These are phyloP conservation scores for Apiotrichum brassicae DNA, from an alignment of 1,284 basidiomycete genomes.

Conservation along the genomic window DNA sequence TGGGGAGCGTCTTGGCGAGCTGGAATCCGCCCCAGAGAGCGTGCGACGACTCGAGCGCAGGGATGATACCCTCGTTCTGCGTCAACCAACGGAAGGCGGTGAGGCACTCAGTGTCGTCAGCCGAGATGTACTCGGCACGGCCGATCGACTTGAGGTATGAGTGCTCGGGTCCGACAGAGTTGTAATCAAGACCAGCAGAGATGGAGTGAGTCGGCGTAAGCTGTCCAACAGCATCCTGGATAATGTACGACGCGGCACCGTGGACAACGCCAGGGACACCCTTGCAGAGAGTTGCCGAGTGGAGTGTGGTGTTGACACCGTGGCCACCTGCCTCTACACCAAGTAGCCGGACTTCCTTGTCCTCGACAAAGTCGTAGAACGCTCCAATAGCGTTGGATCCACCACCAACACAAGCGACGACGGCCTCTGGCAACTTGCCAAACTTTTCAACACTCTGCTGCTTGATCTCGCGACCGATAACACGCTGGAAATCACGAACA, in stretches of 20 bases:
- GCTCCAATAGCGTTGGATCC: conserved; percentile 97
- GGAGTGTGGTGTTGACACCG: conserved; percentile 76
- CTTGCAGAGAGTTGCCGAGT: conserved; percentile 86
- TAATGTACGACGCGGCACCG: conserved; percentile 85
- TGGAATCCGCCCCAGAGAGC: conserved; percentile 88
- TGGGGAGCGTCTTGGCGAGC: conserved; percentile 74
- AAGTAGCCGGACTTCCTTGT: conserved; percentile 71
- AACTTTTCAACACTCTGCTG: conserved; percentile 66
- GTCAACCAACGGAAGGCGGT: conserved; percentile 87
- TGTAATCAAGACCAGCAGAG: conserved; percentile 62
- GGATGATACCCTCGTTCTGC: conserved; percentile 94
- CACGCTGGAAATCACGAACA: conserved; percentile 93
- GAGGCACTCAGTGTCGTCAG: conserved; percentile 89
- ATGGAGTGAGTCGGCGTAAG: conserved; percentile 97
- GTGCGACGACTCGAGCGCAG: conserved; percentile 91
- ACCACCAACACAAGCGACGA: conserved; percentile 96
- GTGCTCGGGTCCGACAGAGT: conserved; percentile 87
- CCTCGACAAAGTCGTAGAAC: conserved; percentile 87
- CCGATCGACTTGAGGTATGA: conserved; percentile 92
- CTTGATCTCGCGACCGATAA: conserved; percentile 95
- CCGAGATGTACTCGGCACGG: conserved; percentile 85
- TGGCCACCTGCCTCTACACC: conserved; percentile 97
- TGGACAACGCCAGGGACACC: conserved; percentile 93
- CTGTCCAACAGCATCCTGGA: conserved; percentile 83
- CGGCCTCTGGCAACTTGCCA: conserved; percentile 84